Percentiles rank a stretch among this genome's conserved stretches.
Evolutionary conservation across 305 asterid genomes (phyloP).

Genomic region (Salvia sclarea): DNA sequence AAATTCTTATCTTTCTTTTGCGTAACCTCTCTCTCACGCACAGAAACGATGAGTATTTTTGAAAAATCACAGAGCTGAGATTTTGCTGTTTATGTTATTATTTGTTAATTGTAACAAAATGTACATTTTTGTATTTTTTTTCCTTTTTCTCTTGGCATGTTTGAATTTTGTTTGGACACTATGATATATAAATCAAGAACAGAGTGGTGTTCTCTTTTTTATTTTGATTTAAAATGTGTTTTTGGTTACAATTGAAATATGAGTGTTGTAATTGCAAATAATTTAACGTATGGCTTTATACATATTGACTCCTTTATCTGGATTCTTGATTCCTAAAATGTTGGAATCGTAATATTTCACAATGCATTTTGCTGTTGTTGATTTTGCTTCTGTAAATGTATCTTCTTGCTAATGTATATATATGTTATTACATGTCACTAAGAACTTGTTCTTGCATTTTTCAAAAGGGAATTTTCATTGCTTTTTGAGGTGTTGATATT

Average conservation of each 20-base stretch:
- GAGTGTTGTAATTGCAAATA: background rate
- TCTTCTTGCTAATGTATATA: slow-evolving; percentile 1
- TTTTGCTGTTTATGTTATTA: background rate
- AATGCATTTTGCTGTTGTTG: slow-evolving; percentile 36
- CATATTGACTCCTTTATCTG: slow-evolving; percentile 25
- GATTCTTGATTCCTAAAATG: slow-evolving; percentile 57
- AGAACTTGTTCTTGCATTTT: slow-evolving; percentile 33
- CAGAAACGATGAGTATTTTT: background rate
- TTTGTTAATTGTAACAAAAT: no score
- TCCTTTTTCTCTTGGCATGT: no score
- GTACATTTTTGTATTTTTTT: no score
- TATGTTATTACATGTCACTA: slow-evolving; percentile 19
- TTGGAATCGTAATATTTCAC: slow-evolving; percentile 32
- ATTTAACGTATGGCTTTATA: background rate
- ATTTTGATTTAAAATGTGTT: no score
- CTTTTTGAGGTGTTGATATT: slow-evolving; percentile 1
- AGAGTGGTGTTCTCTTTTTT: background rate
- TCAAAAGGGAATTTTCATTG: slow-evolving; percentile 23
- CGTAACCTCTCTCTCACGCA: background rate
- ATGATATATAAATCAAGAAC: background rate
- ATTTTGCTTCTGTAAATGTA: slow-evolving; percentile 38
- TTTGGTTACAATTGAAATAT: background rate
- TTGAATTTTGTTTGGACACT: background rate
- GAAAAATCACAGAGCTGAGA: background rate
- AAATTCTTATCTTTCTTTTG: slow-evolving; percentile 12